These are phyloP conservation scores for Colletotrichum musae DNA, from an alignment of 2,329 filamentous ascomycete genomes.

Conservation along the genomic window DNA sequence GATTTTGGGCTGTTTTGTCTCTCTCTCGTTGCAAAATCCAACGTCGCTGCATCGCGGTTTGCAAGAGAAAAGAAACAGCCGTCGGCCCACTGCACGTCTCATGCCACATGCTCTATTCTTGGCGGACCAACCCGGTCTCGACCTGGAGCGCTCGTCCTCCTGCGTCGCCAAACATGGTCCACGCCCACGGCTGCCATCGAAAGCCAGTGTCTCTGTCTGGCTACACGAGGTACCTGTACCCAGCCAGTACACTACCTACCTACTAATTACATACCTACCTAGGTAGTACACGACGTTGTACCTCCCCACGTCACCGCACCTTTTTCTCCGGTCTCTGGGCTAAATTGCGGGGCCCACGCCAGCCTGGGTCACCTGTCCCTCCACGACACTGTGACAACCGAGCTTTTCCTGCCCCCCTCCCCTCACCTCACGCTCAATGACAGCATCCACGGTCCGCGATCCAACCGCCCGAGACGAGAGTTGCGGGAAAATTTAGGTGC, in stretches of 20 bases:
- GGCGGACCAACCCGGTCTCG: constrained; percentile 17
- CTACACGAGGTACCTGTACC: constrained; percentile 36
- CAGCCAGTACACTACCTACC: not conserved
- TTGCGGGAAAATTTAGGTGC: constrained; percentile 4
- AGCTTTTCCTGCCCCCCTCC: constrained; percentile 31
- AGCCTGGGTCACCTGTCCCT: constrained; percentile 34
- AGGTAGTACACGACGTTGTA: not conserved
- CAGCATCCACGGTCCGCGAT: constrained; percentile 28
- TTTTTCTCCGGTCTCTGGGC: constrained; percentile 34
- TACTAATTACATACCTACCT: too few species aligned
- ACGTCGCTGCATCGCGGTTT: not conserved
- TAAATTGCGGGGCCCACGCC: constrained; percentile 38
- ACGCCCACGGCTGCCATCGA: constrained; percentile 13
- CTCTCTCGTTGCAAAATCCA: not conserved
- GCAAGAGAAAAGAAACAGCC: constrained; percentile 20
- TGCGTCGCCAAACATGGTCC: constrained; percentile 15
- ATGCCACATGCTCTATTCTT: constrained; percentile 33
- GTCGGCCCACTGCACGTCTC: constrained; percentile 27
- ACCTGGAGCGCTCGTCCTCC: constrained; percentile 8
- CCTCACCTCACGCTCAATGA: constrained; percentile 31
- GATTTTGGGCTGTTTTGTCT: constrained; percentile 5
- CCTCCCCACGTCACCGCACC: constrained; percentile 38
- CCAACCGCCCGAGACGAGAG: constrained; percentile 16
- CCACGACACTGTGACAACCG: constrained; percentile 13
- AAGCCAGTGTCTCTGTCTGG: constrained; percentile 10